These are phyloP conservation scores for Verbascum thapsus DNA, from an alignment of 257 asterid species.

Conservation along the genomic window DNA sequence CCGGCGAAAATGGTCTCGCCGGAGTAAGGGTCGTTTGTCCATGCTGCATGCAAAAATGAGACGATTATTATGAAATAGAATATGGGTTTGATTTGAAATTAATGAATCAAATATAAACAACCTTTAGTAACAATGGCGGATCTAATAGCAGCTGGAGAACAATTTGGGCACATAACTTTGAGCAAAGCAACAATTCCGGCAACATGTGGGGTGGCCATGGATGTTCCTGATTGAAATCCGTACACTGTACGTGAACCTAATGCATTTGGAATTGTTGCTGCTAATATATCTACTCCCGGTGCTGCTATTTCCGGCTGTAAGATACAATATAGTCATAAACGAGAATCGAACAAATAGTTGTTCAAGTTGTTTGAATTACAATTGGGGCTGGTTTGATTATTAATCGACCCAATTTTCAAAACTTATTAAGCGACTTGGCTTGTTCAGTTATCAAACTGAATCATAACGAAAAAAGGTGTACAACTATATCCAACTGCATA, in stretches of 20 bases:
- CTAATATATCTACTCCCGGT: conserved; percentile 48
- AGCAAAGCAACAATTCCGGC: conserved; percentile 42
- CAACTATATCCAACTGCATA: too few species aligned
- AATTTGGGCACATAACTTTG: conserved; percentile 37
- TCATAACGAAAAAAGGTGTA: too few species aligned
- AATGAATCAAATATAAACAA: too few species aligned
- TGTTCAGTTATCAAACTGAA: too few species aligned
- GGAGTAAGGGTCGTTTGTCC: conserved; percentile 35
- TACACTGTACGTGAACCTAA: neutral
- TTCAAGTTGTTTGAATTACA: too few species aligned
- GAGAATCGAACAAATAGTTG: too few species aligned
- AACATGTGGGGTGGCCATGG: conserved; percentile 47
- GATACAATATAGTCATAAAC: neutral
- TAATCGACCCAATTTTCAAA: too few species aligned
- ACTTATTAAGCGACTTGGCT: too few species aligned
- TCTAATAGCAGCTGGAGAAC: conserved; percentile 44
- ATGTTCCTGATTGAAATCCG: conserved; percentile 27
- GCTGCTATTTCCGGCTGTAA: conserved; percentile 51
- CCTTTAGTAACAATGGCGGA: conserved; percentile 44
- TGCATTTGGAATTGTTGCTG: conserved; percentile 20
- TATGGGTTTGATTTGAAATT: too few species aligned
- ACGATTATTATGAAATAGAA: too few species aligned
- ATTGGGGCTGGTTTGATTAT: too few species aligned
- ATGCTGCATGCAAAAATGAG: too few species aligned
- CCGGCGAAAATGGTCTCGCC: conserved; percentile 32